phyloP scores from a whole-genome alignment of 352 stramenopile genomes.

The Blastocystis sp. region DNA sequence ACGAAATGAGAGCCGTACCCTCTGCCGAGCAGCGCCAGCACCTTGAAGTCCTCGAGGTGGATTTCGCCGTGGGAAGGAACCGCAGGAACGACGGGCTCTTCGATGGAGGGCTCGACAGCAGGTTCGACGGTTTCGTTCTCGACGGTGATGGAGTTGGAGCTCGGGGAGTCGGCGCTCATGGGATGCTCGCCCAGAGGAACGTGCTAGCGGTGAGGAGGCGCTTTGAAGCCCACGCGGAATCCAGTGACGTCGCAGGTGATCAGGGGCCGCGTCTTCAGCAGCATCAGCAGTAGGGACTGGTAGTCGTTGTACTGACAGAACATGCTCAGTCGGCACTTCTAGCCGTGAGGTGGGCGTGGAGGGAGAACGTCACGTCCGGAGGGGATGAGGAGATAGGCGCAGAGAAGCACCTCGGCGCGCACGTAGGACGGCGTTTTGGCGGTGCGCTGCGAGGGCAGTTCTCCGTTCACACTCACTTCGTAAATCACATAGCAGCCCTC shows the following conservation, averaged over 20 bases:
- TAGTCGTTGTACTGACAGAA: conserved; percentile 73
- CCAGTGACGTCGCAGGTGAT: conserved; percentile 67
- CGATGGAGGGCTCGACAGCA: not conserved
- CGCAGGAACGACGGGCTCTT: conserved; percentile 5
- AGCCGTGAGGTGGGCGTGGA: not conserved
- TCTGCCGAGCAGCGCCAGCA: conserved; percentile 94
- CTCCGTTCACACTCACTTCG: conserved; percentile 67
- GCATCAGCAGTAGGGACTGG: conserved; percentile 59
- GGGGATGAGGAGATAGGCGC: conserved; percentile 56
- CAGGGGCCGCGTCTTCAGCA: conserved; percentile 48
- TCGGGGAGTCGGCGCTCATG: conserved; percentile 5
- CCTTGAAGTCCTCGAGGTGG: conserved; percentile 91
- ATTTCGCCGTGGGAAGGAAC: conserved; percentile 79
- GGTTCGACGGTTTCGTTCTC: not conserved
- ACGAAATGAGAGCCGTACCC: conserved; percentile 92
- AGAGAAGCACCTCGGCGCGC: conserved; percentile 46
- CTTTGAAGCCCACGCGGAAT: not conserved
- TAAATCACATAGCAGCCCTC: conserved; percentile 71
- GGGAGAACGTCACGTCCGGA: conserved; percentile 22
- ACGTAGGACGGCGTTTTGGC: conserved; percentile 3
- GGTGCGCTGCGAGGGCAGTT: not conserved
- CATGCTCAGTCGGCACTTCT: conserved; percentile 69
- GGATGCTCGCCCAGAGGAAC: conserved; percentile 30
- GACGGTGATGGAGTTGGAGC: conserved; percentile 11
- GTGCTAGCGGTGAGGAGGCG: not conserved